Base-by-base conservation (phyloP, 305 asterid species). In the Caryopteris hybrid region DNA sequence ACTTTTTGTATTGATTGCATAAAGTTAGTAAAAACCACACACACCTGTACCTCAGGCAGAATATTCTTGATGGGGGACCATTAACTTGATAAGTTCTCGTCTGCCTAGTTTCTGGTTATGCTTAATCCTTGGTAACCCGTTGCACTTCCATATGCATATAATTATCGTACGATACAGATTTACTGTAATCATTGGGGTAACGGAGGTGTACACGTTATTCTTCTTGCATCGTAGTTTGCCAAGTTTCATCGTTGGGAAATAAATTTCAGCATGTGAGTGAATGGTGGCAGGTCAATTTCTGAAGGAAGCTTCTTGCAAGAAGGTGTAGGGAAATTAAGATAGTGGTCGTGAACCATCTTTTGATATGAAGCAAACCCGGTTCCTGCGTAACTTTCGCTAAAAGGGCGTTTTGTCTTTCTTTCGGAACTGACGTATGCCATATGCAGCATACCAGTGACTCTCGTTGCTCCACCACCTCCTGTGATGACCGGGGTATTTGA, bases 1-100 rank as follows among this genome's bases (percentile, higher is more conserved):
- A 16, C 71, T 72, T 66, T 76, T 33, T 48, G 70, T 27, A 52
- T 73, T 76, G 58, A 73, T 63, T 27, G 23, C 68, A 72, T 23
- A 3, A 48, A 38, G 29, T 21, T 70, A 41, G 39, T 22, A 23
- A 41, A 46, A 41, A 20, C 10, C 65, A 59, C 7, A 25, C 13
- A 58, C 29, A 41, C 25, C 7, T 56, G 51, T 38, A 11, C 66
- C 36, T 21, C 36, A 18, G 9, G 36, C 41, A 33, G 33, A 51
- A 14, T 7, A 21, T 65, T 34, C 46, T 64, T 20, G 38, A 29
- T 6, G 41, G 57, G 22, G 57, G 58, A 29, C 27, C 25, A 16
- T 17, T 43, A 23, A 6, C 55, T 62, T n/a, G 55, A 60, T 22
- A 41, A 57, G 21, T 38, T 39, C 20, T 34, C 27, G 10, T 33